Conservation (phyloP, 768 basidiomycete species). For the Megacollybia marginata region DNA sequence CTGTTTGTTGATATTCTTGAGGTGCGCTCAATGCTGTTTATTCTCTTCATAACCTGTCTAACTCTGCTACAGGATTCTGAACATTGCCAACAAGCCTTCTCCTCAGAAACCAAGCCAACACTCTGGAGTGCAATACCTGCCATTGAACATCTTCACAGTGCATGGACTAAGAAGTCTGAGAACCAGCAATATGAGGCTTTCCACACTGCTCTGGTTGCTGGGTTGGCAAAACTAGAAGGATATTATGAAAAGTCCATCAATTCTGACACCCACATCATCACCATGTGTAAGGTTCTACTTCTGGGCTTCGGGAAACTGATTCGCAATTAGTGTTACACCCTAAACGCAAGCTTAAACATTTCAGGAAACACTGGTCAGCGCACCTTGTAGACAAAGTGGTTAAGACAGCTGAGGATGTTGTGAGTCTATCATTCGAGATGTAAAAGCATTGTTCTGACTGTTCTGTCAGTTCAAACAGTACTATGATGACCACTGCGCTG, state of each 20-base stretch:
- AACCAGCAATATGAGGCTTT: slow-evolving; percentile 14
- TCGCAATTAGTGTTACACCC: slow-evolving; percentile 18
- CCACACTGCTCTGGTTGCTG: slow-evolving; percentile 16
- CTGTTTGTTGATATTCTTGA: slow-evolving; percentile 12
- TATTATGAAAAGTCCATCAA: slow-evolving; percentile 26
- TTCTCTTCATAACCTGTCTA: too few species aligned
- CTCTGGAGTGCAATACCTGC: slow-evolving; percentile 22
- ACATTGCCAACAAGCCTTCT: too few species aligned
- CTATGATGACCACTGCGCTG: not conserved
- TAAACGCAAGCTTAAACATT: slow-evolving; percentile 17
- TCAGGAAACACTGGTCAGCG: too few species aligned
- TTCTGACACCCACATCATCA: slow-evolving; percentile 22
- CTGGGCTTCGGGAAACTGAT: not conserved
- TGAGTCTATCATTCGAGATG: not conserved
- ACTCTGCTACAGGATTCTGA: too few species aligned
- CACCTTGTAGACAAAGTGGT: slow-evolving; percentile 10
- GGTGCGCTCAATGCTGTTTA: slow-evolving; percentile 7
- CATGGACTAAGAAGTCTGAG: slow-evolving; percentile 11
- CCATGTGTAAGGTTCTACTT: slow-evolving; percentile 19
- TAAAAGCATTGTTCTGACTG: not conserved
- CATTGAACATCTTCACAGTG: slow-evolving; percentile 18
- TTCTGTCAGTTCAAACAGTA: not conserved
- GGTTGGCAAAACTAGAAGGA: slow-evolving; percentile 20
- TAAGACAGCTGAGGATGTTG: slow-evolving; percentile 9
- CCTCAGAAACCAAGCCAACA: slow-evolving; percentile 15